Base-by-base conservation (phyloP, 108 stramenopile genomes). In the Mediolabrus comicus region DNA sequence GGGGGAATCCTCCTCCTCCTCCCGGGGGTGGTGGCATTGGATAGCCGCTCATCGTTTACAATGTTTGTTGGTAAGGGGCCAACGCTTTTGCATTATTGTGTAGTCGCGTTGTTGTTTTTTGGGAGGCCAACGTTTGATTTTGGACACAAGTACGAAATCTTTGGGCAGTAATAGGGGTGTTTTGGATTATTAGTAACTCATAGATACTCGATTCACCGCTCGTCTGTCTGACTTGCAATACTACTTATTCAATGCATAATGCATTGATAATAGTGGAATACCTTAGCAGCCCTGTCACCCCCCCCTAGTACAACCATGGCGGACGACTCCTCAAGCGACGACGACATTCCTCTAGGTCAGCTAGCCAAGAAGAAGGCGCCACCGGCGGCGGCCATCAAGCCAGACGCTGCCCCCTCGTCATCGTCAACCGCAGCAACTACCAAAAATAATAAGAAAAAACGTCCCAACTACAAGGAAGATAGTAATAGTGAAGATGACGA, bases 331-430 rank as follows among this genome's bases (percentile, higher is more conserved):
- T 69, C 67, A 53, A 68, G 70, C 25, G 66, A 79, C 55, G 69
- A 77, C 55, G 62, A 77, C 63, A 3, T 73, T 8, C 79, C 79
- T 2, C 65, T 79, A n/a, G 59, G 38, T 17, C 33, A 56, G 12
- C 29, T 76, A 14, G 26, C 19, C 29, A 33, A 34, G n/a, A 32
- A 36, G 22, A 13, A 12, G 1, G 33, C 33, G 3, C 5, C 46
- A 1, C 10, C 46, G 1, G 33, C 33, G 3, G 33, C 46, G 1
- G 19, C 46, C 4, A 51, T 51, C 26, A 65, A 65, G 26, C 63
- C 63, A 16, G 53, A 30, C 65, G 53, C 53, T n/a, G 61, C 59
- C 53, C 34, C 33, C 62, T 69, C 67, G 13, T 68, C 67, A 8
- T 59, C 68, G 12, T 46, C 68, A 41, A 1, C 27, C 4, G 22